phyloP scores from a whole-genome alignment of 805 yeast species.

The Pachysolen tannophilus region DNA sequence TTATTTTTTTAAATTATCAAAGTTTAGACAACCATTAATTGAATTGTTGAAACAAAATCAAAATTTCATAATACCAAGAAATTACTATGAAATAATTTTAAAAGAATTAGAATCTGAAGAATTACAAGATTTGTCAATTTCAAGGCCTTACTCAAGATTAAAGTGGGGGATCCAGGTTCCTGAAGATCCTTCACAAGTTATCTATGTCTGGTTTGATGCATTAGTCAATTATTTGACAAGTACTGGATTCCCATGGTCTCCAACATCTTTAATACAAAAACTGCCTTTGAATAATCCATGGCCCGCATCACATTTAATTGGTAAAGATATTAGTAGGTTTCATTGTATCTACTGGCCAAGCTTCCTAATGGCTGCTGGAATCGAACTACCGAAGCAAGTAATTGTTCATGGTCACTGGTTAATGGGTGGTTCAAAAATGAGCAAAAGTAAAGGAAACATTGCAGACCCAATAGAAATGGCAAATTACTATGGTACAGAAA shows the following conservation, averaged over 20 bases:
- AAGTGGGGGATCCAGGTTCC: constrained; percentile 93
- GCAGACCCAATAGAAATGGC: constrained; percentile 78
- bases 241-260: constrained; percentile 44
- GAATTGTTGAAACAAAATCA: constrained; percentile 40
- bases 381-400: constrained; percentile 62
- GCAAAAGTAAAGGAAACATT: constrained; percentile 87
- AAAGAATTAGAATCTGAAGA: constrained; percentile 42
- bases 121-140: constrained; percentile 71
- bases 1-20: constrained; percentile 72
- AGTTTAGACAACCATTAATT: constrained; percentile 49
- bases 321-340: constrained; percentile 85
- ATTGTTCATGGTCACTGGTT: constrained; percentile 95
- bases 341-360: constrained; percentile 95
- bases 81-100: constrained; percentile 46
- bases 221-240: constrained; percentile 76
- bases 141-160: constrained; percentile 72
- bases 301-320: constrained; percentile 80
- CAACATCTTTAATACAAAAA: constrained; percentile 12
- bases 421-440: constrained; percentile 85
- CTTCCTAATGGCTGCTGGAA: constrained; percentile 73
- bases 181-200: constrained; percentile 61
- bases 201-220: constrained; percentile 98
- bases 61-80: constrained; percentile 56
- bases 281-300: constrained; percentile 27
- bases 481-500: constrained; percentile 59